These are phyloP conservation scores for Linnemannia hyalina DNA, from an alignment of 192 early-diverging fungal genomes.

Conservation along the genomic window DNA sequence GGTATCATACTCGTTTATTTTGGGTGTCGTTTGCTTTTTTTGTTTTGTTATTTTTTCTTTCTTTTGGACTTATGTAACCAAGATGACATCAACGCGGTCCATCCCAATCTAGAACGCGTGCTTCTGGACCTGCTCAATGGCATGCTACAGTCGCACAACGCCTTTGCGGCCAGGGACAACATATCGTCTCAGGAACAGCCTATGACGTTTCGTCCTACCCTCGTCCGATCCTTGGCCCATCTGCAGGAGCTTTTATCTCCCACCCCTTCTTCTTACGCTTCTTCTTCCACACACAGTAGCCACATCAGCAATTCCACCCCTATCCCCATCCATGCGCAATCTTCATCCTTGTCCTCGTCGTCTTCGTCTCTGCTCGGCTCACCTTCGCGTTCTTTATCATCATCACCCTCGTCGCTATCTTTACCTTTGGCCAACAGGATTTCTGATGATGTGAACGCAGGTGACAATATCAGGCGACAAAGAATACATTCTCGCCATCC, in stretches of 20 bases:
- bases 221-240: slow-evolving; percentile 27
- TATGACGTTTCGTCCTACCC: slow-evolving; percentile 21
- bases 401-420: background rate
- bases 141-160: slow-evolving; percentile 37
- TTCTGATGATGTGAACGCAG: background rate
- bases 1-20: background rate
- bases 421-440: background rate
- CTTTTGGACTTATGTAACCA: background rate
- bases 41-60: background rate
- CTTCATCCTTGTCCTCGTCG: background rate
- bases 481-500: slow-evolving; percentile 13
- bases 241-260: slow-evolving; percentile 17
- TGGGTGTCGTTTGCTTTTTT: background rate
- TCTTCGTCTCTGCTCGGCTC: background rate
- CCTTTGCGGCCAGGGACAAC: slow-evolving; percentile 37
- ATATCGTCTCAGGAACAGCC: slow-evolving; percentile 49
- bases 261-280: background rate
- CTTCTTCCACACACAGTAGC: background rate
- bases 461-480: background rate
- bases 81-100: background rate
- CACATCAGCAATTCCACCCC: background rate
- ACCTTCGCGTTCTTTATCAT: background rate
- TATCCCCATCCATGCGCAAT: background rate
- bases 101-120: slow-evolving; percentile 44
- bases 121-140: slow-evolving; percentile 41